Conservation (phyloP, 495 filamentous ascomycete genomes). For the Annulohypoxylon bovei region DNA sequence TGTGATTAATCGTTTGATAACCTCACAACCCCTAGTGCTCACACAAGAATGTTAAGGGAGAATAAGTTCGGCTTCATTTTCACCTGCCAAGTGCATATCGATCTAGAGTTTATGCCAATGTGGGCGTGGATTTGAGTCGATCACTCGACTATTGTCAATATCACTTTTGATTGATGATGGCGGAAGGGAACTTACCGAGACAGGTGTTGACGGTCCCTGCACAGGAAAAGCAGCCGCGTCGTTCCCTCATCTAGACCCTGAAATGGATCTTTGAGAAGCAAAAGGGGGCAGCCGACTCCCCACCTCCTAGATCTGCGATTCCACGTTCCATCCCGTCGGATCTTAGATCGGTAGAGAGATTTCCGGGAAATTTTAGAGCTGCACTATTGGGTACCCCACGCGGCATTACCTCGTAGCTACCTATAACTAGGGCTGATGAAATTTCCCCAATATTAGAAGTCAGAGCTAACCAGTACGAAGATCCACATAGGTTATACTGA, state of each 20-base stretch:
- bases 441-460: neutral
- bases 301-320: conserved; percentile 8
- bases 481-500: neutral
- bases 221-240: conserved; percentile 5
- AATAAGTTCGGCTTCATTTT: conserved; percentile 1
- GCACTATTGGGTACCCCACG: conserved; percentile 11
- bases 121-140: conserved; percentile 23
- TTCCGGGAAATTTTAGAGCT: neutral
- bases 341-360: conserved; percentile 15
- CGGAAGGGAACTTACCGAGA: conserved; percentile 27
- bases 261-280: conserved; percentile 12
- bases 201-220: conserved; percentile 30
- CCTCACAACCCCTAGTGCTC: neutral
- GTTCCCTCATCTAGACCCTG: conserved; percentile 7
- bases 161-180: conserved; percentile 1
- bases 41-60: conserved; percentile 28
- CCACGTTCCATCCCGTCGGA: neutral
- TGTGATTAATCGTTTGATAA: conserved; percentile 2
- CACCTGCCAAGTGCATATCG: conserved; percentile 24
- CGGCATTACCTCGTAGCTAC: neutral
- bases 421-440: neutral
- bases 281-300: conserved; percentile 5
- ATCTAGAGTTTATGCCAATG: conserved; percentile 18
- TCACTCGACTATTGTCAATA: conserved; percentile 39
- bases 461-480: neutral